A percentile compares a stretch with the other conserved stretches of the same genome.
These are phyloP conservation scores for Mangifera indica DNA, from an alignment of 345 rosid species.

Conservation along the genomic window DNA sequence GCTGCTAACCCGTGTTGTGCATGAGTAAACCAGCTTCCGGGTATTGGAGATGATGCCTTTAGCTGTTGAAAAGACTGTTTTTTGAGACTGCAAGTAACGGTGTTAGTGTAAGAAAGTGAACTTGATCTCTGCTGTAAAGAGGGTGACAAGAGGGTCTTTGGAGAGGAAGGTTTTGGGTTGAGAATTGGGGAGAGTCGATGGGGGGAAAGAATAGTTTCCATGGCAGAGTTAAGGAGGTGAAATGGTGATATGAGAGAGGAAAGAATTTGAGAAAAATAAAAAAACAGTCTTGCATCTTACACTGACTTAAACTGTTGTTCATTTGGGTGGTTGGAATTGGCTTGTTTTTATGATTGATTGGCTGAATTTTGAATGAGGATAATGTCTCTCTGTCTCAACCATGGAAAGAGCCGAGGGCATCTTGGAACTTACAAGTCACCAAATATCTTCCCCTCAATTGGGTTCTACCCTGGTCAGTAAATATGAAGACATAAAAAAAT, in stretches of 20 bases:
- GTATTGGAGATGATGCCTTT: constrained; percentile 31
- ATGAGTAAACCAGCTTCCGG: constrained; percentile 51
- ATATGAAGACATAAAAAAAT: too few relatives aligned
- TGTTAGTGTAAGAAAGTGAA: constrained; percentile 37
- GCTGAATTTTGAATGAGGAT: constrained; percentile 40
- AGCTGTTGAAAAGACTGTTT: constrained; percentile 31
- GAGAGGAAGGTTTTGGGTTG: constrained; percentile 42
- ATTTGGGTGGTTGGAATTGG: constrained; percentile 44
- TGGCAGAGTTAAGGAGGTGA: constrained; percentile 31
- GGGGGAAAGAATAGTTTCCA: constrained; percentile 78
- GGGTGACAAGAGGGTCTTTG: constrained; percentile 33
- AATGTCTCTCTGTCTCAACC: constrained; percentile 35
- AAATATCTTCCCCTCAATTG: neutral
- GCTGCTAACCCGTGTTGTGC: constrained; percentile 85
- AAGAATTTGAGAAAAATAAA: constrained; percentile 1
- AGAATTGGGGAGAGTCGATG: constrained; percentile 53
- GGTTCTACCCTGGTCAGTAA: too few relatives aligned
- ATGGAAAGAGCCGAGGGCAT: constrained; percentile 25
- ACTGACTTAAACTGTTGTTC: constrained; percentile 22
- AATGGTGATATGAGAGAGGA: constrained; percentile 17
- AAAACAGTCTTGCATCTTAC: constrained; percentile 3
- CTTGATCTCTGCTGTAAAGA: constrained; percentile 43
- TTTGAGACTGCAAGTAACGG: constrained; percentile 41
- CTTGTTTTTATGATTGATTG: constrained; percentile 45
- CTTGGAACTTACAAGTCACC: constrained; percentile 13